phyloP scores from a whole-genome alignment of 2,329 filamentous ascomycete genomes.

The Curvularia verruculosa region DNA sequence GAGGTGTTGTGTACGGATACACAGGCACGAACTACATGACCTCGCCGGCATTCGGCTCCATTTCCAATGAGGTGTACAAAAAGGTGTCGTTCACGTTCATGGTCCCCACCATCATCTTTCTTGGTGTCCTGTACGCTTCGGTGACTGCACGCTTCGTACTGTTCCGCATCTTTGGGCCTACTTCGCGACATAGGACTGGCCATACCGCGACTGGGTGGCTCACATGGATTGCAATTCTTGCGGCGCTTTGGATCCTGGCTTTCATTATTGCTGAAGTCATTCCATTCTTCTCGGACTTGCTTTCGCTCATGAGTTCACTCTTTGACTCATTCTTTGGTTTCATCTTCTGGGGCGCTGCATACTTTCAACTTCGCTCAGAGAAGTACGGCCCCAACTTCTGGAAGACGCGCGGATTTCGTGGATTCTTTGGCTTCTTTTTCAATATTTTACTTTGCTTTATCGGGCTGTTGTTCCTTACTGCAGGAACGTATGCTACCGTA shows the following conservation, averaged over 20 bases:
- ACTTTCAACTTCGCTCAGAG: constrained; percentile 74
- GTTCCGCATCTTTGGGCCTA: constrained; percentile 78
- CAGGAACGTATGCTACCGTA: constrained; percentile 76
- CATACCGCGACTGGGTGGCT: constrained; percentile 84
- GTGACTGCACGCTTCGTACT: constrained; percentile 91
- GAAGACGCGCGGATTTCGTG: constrained; percentile 59
- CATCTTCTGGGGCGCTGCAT: constrained; percentile 90
- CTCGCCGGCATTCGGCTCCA: constrained; percentile 82
- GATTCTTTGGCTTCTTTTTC: constrained; percentile 63
- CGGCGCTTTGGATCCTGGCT: constrained; percentile 78
- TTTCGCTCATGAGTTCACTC: constrained; percentile 81
- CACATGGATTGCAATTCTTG: constrained; percentile 77
- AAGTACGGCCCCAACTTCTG: constrained; percentile 64
- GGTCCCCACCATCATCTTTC: constrained; percentile 91
- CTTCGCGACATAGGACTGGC: constrained; percentile 76
- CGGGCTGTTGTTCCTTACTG: constrained; percentile 80
- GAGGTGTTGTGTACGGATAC: constrained; percentile 81
- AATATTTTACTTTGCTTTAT: constrained; percentile 76
- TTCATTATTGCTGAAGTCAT: constrained; percentile 94
- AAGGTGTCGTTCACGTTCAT: constrained; percentile 94
- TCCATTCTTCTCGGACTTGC: constrained; percentile 82
- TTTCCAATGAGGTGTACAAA: constrained; percentile 76
- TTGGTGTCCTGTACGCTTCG: constrained; percentile 88
- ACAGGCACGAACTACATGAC: constrained; percentile 90
- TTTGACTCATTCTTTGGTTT: constrained; percentile 95